Evolutionary conservation across 768 basidiomycete species (phyloP).

Genomic region (Xerocomellus amylosporus): DNA sequence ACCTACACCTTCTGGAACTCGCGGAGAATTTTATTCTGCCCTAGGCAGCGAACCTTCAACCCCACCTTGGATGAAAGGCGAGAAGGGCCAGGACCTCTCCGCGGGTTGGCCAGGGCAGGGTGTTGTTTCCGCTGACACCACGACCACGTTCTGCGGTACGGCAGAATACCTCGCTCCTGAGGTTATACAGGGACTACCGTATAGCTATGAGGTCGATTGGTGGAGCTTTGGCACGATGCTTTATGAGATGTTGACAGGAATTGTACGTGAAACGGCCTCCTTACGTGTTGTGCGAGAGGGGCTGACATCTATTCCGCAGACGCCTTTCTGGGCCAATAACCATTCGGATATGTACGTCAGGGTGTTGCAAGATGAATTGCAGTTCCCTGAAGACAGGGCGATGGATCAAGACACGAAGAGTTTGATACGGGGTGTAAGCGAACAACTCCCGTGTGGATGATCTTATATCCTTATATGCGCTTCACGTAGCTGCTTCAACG

Average conservation of each 20-base stretch:
- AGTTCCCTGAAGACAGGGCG: constrained; percentile 87
- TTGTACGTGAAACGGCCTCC: constrained; percentile 48
- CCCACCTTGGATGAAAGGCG: constrained; percentile 79
- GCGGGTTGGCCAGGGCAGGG: constrained; percentile 57
- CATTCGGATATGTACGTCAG: constrained; percentile 94
- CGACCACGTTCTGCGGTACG: constrained; percentile 92
- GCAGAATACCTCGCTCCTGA: constrained; percentile 97
- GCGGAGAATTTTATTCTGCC: constrained; percentile 55
- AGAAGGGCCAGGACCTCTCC: constrained; percentile 51
- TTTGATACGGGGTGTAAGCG: constrained; percentile 86
- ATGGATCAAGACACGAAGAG: constrained; percentile 95
- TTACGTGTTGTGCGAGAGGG: constrained; percentile 16
- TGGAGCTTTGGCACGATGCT: constrained; percentile 99
- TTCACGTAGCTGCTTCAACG: constrained; percentile 78
- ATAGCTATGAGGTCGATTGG: constrained; percentile 96
- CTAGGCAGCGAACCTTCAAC: constrained; percentile 40
- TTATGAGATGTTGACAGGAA: constrained; percentile 95
- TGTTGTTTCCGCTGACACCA: constrained; percentile 56
- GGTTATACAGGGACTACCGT: constrained; percentile 86
- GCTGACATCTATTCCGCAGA: constrained; percentile 44
- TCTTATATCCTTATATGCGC: constrained; percentile 8
- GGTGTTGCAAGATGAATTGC: constrained; percentile 85
- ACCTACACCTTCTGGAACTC: constrained; percentile 53
- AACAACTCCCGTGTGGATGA: neutral
- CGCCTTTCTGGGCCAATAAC: constrained; percentile 90